Base-by-base conservation (phyloP, 2,329 filamentous ascomycete genomes). In the Ceratocystis cacaofunesta region DNA sequence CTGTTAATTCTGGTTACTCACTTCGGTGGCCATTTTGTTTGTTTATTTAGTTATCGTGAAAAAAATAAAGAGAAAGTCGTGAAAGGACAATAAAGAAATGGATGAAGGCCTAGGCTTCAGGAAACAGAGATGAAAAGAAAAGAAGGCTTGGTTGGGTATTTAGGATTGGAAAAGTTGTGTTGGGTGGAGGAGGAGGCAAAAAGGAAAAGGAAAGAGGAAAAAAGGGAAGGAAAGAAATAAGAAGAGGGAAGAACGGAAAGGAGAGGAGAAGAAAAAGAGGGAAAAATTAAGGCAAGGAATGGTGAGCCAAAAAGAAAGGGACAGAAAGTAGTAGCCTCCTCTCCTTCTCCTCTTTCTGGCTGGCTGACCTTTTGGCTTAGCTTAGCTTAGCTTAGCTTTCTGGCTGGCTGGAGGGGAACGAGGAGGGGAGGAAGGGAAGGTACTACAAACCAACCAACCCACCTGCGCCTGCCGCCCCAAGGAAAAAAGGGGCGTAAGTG, bases 1-100 rank as follows among this genome's bases (percentile, higher is more conserved):
- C 32, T 36, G 32, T 36, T 36, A 12, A 36, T 36, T 36, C 10
- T 36, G 17, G 28, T 62, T 46, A 79, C 82, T 73, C 81, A 85
- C 83, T 78, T 85, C 83, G 77, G 80, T 82, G 75, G 80, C 79
- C 82, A 85, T 85, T 74, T 73, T 82, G 75, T 72, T 69, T 70
- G 63, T 66, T 67, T 68, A 64, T 41, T 65, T 67, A 60, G 62
- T 62, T 67, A 66, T 66, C 58, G 66, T 64, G 57, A 62, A 46
- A 63, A 61, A 55, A 61, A 65, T 36, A 64, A 58, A 57, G 52
- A 43, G 63, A 63, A 48, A 30, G 55, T 57, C 43, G 55, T 50
- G 55, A 44, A 48, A 50, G 63, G 52, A 57, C 43, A 61, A 61
- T 48, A 64, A 46, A 55, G 62, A 65, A 67, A 66, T 43, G 65